Percentiles rank a stretch among this genome's conserved stretches.
phyloP scores from a whole-genome alignment of 225 moss, liverwort and hornwort species.

The Physcomitrellopsis africana region DNA sequence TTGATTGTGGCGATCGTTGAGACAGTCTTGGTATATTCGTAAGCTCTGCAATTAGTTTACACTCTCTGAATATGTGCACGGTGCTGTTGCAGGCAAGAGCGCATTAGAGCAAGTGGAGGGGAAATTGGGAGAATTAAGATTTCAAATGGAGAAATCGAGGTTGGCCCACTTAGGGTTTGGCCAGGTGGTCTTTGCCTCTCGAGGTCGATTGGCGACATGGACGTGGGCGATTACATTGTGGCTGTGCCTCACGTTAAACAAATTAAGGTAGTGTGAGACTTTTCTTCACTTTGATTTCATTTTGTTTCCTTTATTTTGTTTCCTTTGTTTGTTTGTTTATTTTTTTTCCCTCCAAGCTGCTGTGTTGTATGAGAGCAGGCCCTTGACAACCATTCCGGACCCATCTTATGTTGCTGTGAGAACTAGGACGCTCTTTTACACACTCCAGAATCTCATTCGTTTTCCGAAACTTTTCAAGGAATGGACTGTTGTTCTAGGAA shows the following conservation, averaged over 20 bases:
- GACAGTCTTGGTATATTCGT: not conserved
- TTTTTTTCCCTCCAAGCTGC: too few relatives aligned
- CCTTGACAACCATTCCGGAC: not conserved
- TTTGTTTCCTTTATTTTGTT: too few relatives aligned
- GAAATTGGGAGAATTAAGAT: slow-evolving; percentile 64
- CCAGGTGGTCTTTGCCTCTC: slow-evolving; percentile 78
- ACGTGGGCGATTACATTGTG: slow-evolving; percentile 76
- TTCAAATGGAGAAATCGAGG: slow-evolving; percentile 43
- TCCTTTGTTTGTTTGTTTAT: too few relatives aligned
- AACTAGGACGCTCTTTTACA: not conserved
- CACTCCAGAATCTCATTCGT: not conserved
- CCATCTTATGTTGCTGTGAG: not conserved
- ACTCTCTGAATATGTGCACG: slow-evolving; percentile 22
- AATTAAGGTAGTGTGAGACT: slow-evolving; percentile 42
- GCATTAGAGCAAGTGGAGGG: slow-evolving; percentile 78
- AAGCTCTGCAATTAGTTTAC: slow-evolving; percentile 5
- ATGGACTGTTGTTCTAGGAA: not conserved
- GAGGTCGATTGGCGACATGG: slow-evolving; percentile 76
- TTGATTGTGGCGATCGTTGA: not conserved
- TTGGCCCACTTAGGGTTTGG: slow-evolving; percentile 81
- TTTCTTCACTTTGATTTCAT: not conserved
- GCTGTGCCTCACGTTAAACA: slow-evolving; percentile 77
- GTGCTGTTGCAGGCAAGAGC: slow-evolving; percentile 48
- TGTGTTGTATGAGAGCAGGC: not conserved
- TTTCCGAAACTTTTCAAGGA: too few relatives aligned